Conservation (phyloP, 495 filamentous ascomycete genomes). For the Aspergillus sclerotiicarbonarius region DNA sequence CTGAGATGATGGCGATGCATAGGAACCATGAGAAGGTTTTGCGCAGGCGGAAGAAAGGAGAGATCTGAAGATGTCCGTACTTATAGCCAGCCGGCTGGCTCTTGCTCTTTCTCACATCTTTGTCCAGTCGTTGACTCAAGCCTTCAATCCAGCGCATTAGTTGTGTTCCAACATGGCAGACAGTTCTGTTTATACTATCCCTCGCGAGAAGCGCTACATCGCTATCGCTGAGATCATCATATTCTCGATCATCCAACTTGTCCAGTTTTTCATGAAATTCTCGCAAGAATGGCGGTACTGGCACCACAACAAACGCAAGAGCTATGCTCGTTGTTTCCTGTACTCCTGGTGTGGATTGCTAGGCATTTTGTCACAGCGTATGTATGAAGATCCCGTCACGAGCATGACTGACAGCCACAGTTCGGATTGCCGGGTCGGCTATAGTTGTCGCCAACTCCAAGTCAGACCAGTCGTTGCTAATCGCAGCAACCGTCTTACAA, state of each 20-base stretch:
- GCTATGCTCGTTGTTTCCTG: constrained; percentile 20
- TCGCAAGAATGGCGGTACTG: constrained; percentile 34
- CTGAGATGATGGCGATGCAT: constrained; percentile 13
- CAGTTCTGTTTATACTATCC: constrained; percentile 9
- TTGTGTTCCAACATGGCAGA: background rate
- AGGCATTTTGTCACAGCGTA: constrained; percentile 30
- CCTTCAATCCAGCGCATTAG: background rate
- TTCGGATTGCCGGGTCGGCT: constrained; percentile 31
- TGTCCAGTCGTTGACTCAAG: background rate
- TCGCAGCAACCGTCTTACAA: constrained; percentile 27
- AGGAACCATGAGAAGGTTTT: constrained; percentile 7
- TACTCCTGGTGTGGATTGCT: constrained; percentile 34
- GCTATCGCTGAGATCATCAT: constrained; percentile 30
- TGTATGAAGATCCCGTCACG: constrained; percentile 2
- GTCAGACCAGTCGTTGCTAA: constrained; percentile 23
- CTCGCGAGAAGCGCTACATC: constrained; percentile 21
- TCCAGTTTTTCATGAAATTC: constrained; percentile 25
- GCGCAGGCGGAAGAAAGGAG: background rate
- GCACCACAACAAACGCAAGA: constrained; percentile 29
- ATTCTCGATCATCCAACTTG: constrained; percentile 25
- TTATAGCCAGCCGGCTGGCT: background rate
- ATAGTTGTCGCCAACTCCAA: constrained; percentile 24
- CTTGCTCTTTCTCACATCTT: background rate
- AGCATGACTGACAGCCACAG: constrained; percentile 10
- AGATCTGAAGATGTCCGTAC: background rate